These are phyloP conservation scores for Huntiella savannae DNA, from an alignment of 2,329 filamentous ascomycete species.

Conservation along the genomic window DNA sequence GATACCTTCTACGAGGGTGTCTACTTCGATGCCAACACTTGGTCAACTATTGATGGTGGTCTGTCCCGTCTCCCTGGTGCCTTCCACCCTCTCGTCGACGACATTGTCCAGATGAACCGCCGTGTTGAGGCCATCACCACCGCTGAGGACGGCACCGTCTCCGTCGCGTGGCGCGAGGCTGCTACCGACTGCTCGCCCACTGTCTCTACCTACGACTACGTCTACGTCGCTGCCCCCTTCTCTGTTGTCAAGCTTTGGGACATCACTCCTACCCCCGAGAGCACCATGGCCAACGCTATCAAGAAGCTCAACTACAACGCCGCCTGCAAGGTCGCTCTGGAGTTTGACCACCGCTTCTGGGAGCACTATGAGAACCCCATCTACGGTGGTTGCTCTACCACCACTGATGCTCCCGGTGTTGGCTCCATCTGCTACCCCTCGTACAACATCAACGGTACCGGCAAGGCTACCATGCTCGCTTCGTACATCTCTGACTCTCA, in stretches of 20 bases:
- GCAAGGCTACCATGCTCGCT: constrained; percentile 41
- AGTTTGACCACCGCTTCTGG: constrained; percentile 47
- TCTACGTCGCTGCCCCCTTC: constrained; percentile 46
- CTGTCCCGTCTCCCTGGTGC: constrained; percentile 38
- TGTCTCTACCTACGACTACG: constrained; percentile 42
- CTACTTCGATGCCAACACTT: constrained; percentile 14
- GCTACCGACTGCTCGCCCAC: constrained; percentile 22
- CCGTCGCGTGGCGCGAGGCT: constrained; percentile 35
- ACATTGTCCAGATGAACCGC: constrained; percentile 35
- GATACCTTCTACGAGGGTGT: constrained; percentile 13
- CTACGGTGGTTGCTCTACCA: constrained; percentile 40
- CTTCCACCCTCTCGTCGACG: constrained; percentile 40
- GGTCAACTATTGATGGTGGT: constrained; percentile 31
- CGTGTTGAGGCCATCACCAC: constrained; percentile 36
- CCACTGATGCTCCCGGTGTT: constrained; percentile 37
- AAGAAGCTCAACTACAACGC: constrained; percentile 24
- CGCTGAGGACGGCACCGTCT: constrained; percentile 33
- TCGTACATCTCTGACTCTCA: constrained; percentile 33
- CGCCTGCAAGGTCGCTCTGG: constrained; percentile 42
- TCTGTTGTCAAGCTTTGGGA: constrained; percentile 43
- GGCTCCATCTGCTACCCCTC: constrained; percentile 47
- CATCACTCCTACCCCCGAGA: constrained; percentile 25
- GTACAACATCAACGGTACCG: constrained; percentile 44
- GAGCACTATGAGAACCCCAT: constrained; percentile 34
- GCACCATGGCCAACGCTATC: constrained; percentile 29